Evolutionary conservation across 169 alveolate species (phyloP).

Genomic region (Plasmodium adleri): DNA sequence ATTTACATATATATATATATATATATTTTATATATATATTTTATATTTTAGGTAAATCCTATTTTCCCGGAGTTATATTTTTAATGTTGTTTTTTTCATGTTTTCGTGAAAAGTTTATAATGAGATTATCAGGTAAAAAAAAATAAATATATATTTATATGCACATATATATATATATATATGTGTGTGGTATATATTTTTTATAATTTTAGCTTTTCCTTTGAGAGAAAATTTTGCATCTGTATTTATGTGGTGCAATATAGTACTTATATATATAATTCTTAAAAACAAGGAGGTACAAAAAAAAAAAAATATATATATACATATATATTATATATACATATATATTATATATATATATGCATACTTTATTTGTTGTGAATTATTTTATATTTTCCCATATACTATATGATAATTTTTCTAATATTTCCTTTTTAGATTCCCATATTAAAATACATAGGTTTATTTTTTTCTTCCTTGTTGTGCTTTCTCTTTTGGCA

Average conservation of each 20-base stretch:
- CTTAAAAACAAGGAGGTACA: constrained; percentile 26
- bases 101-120: constrained; percentile 67
- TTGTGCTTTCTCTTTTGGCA: constrained; percentile 55
- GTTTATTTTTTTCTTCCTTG: constrained; percentile 25
- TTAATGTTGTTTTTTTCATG: constrained; percentile 67
- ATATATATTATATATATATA: too few species aligned
- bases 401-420: not conserved
- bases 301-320: not conserved
- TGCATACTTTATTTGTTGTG: too few species aligned
- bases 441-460: not conserved
- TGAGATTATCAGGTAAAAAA: constrained; percentile 26
- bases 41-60: constrained; percentile 42
- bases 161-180: not conserved
- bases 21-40: too few species aligned
- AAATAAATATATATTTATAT: not conserved
- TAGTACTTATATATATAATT: constrained; percentile 34
- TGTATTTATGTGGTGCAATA: constrained; percentile 63
- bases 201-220: constrained; percentile 33
- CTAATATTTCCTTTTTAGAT: not conserved
- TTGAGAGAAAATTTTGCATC: constrained; percentile 72
- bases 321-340: not conserved
- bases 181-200: not conserved
- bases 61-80: constrained; percentile 38
- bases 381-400: too few species aligned
- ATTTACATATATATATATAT: too few species aligned